Evolutionary conservation across 768 basidiomycete species (phyloP).

Genomic region (Ramaria sp.): DNA sequence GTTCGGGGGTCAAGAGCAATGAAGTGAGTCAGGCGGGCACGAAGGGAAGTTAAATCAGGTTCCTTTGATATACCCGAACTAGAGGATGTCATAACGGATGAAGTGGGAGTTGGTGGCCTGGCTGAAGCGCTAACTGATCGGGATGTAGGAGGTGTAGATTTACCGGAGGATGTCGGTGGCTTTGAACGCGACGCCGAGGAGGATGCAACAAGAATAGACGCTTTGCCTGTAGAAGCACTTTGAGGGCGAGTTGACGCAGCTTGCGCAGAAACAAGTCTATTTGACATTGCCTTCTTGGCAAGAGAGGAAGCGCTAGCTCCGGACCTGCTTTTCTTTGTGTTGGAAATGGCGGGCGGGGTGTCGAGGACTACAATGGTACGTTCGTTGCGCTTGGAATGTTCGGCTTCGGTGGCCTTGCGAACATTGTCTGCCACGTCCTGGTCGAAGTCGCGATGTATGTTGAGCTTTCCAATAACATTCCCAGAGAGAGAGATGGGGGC

Average conservation of each 20-base stretch:
- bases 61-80: background rate
- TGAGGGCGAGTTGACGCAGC: slow-evolving; percentile 19
- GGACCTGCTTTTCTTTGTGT: slow-evolving; percentile 30
- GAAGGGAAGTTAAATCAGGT: background rate
- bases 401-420: slow-evolving; percentile 24
- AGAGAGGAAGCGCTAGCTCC: slow-evolving; percentile 11
- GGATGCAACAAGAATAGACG: slow-evolving; percentile 17
- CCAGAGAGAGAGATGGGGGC: slow-evolving; percentile 65
- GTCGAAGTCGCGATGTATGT: slow-evolving; percentile 51
- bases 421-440: slow-evolving; percentile 30
- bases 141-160: slow-evolving; percentile 23
- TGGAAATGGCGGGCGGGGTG: slow-evolving; percentile 20
- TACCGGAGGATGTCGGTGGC: slow-evolving; percentile 15
- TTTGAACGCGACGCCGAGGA: slow-evolving; percentile 9
- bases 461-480: slow-evolving; percentile 62
- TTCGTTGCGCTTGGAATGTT: slow-evolving; percentile 38
- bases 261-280: slow-evolving; percentile 9
- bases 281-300: slow-evolving; percentile 6
- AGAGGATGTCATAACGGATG: background rate
- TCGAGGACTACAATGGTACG: slow-evolving; percentile 35
- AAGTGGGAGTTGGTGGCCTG: slow-evolving; percentile 41
- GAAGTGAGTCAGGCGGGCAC: slow-evolving; percentile 9
- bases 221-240: slow-evolving; percentile 18
- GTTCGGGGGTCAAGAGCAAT: slow-evolving; percentile 2
- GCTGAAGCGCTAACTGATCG: slow-evolving; percentile 33